These are phyloP conservation scores for Hanseniaspora valbyensis DNA, from an alignment of 805 yeast genomes.

Conservation along the genomic window DNA sequence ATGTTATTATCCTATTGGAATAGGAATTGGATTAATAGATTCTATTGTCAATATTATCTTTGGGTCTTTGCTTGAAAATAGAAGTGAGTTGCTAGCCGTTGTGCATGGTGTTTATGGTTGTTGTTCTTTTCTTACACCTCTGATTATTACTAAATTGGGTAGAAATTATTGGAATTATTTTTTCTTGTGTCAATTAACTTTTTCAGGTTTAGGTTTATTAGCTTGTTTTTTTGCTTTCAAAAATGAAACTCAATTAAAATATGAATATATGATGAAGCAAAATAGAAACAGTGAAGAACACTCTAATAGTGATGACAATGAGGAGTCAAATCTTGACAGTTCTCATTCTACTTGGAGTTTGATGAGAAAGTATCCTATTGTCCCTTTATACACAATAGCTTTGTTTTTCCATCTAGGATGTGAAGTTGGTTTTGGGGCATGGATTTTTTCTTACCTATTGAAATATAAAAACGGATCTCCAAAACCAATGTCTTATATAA, in stretches of 20 bases:
- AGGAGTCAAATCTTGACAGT: background rate
- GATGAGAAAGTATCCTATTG: constrained; percentile 27
- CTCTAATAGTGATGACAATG: constrained; percentile 18
- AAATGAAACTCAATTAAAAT: constrained; percentile 33
- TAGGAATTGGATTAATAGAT: constrained; percentile 28
- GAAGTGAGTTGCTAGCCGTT: constrained; percentile 48
- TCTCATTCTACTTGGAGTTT: constrained; percentile 15
- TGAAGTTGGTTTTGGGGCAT: constrained; percentile 59
- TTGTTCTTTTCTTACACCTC: constrained; percentile 62
- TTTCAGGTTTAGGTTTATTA: constrained; percentile 28
- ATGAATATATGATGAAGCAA: constrained; percentile 24
- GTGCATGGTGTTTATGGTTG: constrained; percentile 62
- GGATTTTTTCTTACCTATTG: constrained; percentile 55
- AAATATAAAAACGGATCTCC: constrained; percentile 41
- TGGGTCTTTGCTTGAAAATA: constrained; percentile 32
- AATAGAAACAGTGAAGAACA: constrained; percentile 18
- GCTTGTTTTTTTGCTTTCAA: constrained; percentile 37
- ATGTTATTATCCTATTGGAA: constrained; percentile 27
- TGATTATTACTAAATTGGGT: constrained; percentile 41
- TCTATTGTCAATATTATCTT: constrained; percentile 27
- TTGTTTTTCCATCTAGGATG: constrained; percentile 57
- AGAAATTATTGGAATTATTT: constrained; percentile 25
- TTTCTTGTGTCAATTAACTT: constrained; percentile 28
- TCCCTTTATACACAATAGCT: constrained; percentile 42
- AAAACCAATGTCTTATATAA: constrained; percentile 46